Evolutionary conservation across 352 stramenopile genomes (phyloP), one percentile per base, ranked within the genome.

Genomic region (Phytophthora vignae): DNA sequence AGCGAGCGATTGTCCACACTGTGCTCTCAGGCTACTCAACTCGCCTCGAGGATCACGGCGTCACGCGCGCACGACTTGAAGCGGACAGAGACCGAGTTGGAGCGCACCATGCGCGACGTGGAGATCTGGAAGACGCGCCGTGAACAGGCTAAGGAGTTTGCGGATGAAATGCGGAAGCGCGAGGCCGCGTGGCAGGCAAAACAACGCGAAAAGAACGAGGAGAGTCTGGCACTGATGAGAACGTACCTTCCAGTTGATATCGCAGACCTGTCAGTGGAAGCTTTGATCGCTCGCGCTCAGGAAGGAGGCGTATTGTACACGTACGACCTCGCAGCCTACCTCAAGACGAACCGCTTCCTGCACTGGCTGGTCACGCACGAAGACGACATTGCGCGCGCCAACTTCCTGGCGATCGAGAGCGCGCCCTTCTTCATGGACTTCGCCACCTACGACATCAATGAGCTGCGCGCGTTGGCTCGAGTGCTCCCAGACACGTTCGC

Each of bases 361-460:
- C 88, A 94, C 29, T 95, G 88, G 86, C 57, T 95, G 21, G 81
- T 93, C 22, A 93, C 84, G 4, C 88, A 95, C 66, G 79, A 85
- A 70, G 80, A 76, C 44, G 88, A 95, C 62, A 80, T 94, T 21
- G 69, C 74, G 38, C 78, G 84, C 21, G 85, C 87, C 60, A 93
- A 93, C 52, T 94, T 95, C 50, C 67, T 95, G 29, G 77, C 85
- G 15, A 64, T 87, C 55, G 86, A 93, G 61, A 79, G 77, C 31
- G 88, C 83, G 5, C 40, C 80, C 0, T 86, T 73, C 33, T 95
- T 95, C 57, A 60, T 83, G n/a, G 91, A 93, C 55, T 90, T 94
- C 38, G 69, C 67, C 14, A 65, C 31, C 2, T 90, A 91, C 48
- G 88, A 95, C 57, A 86, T 95, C 60, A 31, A 83, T 15, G 86